phyloP scores from a whole-genome alignment of 345 rosid genomes.

The Aquilaria sinensis region DNA sequence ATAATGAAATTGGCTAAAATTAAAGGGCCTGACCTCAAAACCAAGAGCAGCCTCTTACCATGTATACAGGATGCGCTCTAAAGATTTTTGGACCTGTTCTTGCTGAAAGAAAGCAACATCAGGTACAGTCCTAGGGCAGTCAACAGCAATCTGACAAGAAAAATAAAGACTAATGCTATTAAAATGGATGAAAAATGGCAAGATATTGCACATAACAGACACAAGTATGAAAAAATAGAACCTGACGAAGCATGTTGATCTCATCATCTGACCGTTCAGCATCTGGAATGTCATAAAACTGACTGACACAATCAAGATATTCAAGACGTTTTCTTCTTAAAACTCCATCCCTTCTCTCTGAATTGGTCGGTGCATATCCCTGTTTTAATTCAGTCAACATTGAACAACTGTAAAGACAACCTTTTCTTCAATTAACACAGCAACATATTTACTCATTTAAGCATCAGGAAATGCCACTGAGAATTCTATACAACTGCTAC shows the following conservation, averaged over 20 bases:
- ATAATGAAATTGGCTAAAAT: background rate
- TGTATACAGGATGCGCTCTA: conserved; percentile 97
- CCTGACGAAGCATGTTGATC: conserved; percentile 98
- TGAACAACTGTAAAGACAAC: conserved; percentile 12
- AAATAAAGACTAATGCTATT: conserved; percentile 13
- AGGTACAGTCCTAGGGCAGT: conserved; percentile 98
- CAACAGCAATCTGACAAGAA: conserved; percentile 78
- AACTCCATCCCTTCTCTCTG: conserved; percentile 98
- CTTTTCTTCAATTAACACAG: conserved; percentile 27
- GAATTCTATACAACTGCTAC: too few species aligned
- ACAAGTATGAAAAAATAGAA: conserved; percentile 17
- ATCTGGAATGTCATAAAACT: conserved; percentile 90
- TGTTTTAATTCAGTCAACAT: conserved; percentile 62
- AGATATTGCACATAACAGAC: conserved; percentile 4
- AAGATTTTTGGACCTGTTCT: conserved; percentile 88
- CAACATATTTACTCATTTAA: conserved; percentile 6
- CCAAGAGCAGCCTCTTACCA: conserved; percentile 45
- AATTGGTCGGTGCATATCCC: conserved; percentile 99
- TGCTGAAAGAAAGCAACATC: conserved; percentile 95
- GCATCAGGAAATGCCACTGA: too few species aligned
- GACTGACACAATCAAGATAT: conserved; percentile 92
- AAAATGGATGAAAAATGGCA: background rate
- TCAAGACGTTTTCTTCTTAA: conserved; percentile 84
- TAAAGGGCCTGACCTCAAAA: background rate
- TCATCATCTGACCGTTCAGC: conserved; percentile 98